Conservation (phyloP, 1,139 yeast genomes). For the Yamadazyma dendronema region DNA sequence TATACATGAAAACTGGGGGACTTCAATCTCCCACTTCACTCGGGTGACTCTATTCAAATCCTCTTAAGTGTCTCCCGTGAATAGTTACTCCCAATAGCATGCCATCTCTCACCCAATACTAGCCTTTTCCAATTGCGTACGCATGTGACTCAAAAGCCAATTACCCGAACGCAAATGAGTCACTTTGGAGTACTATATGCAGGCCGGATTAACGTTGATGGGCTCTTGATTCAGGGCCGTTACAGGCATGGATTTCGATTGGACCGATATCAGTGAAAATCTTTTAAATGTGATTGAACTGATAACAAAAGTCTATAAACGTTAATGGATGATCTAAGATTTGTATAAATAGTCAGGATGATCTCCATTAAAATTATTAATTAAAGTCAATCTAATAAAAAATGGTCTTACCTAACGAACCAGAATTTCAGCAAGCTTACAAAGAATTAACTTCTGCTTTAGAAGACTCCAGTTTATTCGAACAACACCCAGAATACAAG, state of each 20-base stretch:
- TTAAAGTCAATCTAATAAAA: slow-evolving; percentile 5
- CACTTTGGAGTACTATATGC: too few relatives aligned
- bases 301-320: too few relatives aligned
- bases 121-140: too few relatives aligned
- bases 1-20: neutral
- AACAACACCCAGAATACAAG: slow-evolving; percentile 85
- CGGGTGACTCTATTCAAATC: too few relatives aligned
- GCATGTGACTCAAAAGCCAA: too few relatives aligned
- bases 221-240: slow-evolving; percentile 9
- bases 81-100: too few relatives aligned
- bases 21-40: neutral
- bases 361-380: neutral
- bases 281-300: slow-evolving; percentile 2
- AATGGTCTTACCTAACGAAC: slow-evolving; percentile 73
- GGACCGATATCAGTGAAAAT: slow-evolving; percentile 10
- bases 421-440: slow-evolving; percentile 99
- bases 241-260: slow-evolving; percentile 16
- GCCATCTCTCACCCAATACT: too few relatives aligned
- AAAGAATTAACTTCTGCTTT: slow-evolving; percentile 87
- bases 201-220: neutral
- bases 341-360: too few relatives aligned
- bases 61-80: too few relatives aligned
- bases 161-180: too few relatives aligned
- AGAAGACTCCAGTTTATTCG: slow-evolving; percentile 87
- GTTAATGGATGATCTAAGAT: too few relatives aligned